Evolutionary conservation across 2,329 filamentous ascomycete species (phyloP), one percentile per base, ranked within the genome.

Genomic region (Ophiosphaerella herpotricha): DNA sequence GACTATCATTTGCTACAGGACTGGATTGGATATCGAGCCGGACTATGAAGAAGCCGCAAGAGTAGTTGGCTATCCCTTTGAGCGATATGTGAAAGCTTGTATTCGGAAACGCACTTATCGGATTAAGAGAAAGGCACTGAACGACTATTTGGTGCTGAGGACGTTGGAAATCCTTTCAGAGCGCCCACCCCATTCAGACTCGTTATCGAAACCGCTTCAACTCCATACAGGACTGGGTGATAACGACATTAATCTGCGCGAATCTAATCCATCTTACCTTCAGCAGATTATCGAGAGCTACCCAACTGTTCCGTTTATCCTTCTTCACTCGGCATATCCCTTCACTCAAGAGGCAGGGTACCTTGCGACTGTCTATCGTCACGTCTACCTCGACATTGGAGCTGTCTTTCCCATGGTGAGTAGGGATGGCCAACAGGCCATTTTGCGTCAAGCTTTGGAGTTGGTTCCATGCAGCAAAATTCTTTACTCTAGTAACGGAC

Each of bases 171-270:
- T 85, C 24, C 80, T 93, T 6, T 74, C 73, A 1, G 72, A 75
- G 29, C 70, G 68, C 13, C 14, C 63, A 11, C 54, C 62, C 14
- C 62, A 56, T 26, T 68, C 67, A 3, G 72, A 73, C 26, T 60
- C 61, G 3, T 51, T 71, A 2, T 82, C 82, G 48, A 94, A 93
- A 67, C 89, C 90, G 0, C 77, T 95, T 11, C 90, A 95, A 64
- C 88, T 96, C 57, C 90, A 95, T 63, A 94, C 89, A 0, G 90
- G 90, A 0, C 78, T 94, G 0, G 90, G 90, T 1, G 90, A 94
- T 64, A 89, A 86, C 58, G 90, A 94, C 61, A 87, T 94, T 43
- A 82, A 79, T 4, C 76, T 95, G 23, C 75, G 83, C 2, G 82
- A 81, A 43, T 82, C 89, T 0, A 93, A 90, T 36, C 90, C 91